Evolutionary conservation across 306 rosid species (phyloP), one percentile per base, ranked within the genome.

Genomic region (Glycyrrhiza uralensis): DNA sequence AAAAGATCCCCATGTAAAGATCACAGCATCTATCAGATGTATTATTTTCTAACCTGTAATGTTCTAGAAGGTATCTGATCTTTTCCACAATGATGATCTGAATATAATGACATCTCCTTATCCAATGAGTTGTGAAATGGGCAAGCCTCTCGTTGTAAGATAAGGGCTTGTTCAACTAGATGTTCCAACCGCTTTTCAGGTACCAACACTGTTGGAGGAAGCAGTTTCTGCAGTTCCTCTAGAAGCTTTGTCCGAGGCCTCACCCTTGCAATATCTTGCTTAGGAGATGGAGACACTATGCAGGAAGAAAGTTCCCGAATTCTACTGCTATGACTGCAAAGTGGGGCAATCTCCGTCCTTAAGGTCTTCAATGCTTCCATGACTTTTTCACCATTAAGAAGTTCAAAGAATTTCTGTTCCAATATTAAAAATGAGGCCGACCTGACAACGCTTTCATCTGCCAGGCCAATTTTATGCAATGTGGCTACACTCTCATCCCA

Each of bases 161-260:
- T 83, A 72, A 95, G 97, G 41, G 97, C 99, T 71, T 86, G 96
- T 58, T 95, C 97, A 60, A 95, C 97, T 59, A 95, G 79, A 84
- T 89, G 90, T 74, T 95, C 99, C 90, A 95, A 83, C 82, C 99
- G 85, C 77, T 86, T 91, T 56, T 95, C 99, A 19, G 97, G 99
- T 71, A 95, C 83, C 93, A 95, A 86, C 67, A 95, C 74, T 26
- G 91, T 82, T 17, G 97, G 93, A 1, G 97, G 99, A 75, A 95
- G 92, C 84, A 95, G 71, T 77, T 90, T 90, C 88, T 89, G 96
- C 86, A 95, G 83, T 73, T 89, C 92, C 79, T 88, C 96, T 66
- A 92, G 81, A 62, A 95, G 87, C 83, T 85, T 88, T 29, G 95
- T 54, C 51, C 96, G 84, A 73, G 96, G 71, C 79, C 87, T 88